Evolutionary conservation across 2,329 filamentous ascomycete species (phyloP).

Genomic region (Cladosporium sp.): DNA sequence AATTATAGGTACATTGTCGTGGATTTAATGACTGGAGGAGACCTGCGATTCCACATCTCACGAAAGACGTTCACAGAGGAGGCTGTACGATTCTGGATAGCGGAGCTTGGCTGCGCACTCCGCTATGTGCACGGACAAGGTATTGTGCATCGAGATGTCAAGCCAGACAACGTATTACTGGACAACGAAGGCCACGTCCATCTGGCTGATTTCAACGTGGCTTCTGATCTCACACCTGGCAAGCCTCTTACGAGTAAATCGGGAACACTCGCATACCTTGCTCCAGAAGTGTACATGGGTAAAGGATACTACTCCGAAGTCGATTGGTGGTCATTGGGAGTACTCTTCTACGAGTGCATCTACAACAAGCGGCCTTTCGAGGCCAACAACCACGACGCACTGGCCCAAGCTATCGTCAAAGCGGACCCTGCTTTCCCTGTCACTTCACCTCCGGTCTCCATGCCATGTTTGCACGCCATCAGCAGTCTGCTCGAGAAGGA

Average conservation of each 20-base stretch:
- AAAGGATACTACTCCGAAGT: constrained; percentile 86
- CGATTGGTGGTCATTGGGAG: constrained; percentile 98
- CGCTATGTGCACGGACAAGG: constrained; percentile 82
- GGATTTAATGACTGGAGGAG: constrained; percentile 96
- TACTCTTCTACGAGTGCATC: constrained; percentile 99
- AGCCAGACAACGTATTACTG: constrained; percentile 87
- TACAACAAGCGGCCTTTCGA: constrained; percentile 99
- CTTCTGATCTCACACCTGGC: constrained; percentile 83
- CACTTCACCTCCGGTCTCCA: constrained; percentile 85
- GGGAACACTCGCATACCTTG: constrained; percentile 91
- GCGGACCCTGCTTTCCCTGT: constrained; percentile 86
- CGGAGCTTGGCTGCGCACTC: constrained; percentile 88
- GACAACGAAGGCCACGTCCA: constrained; percentile 93
- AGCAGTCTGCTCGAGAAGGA: constrained; percentile 80
- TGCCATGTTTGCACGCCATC: constrained; percentile 87
- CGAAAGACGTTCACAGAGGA: constrained; percentile 98
- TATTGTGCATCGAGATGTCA: constrained; percentile 88
- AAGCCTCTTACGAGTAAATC: constrained; percentile 92
- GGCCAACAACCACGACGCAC: constrained; percentile 77
- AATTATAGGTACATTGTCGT: constrained; percentile 78
- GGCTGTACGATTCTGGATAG: constrained; percentile 94
- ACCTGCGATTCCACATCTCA: constrained; percentile 95
- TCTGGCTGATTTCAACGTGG: constrained; percentile 98
- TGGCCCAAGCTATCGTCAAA: constrained; percentile 78
- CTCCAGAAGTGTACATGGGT: constrained; percentile 91